Conservation (phyloP, 2,329 filamentous ascomycete species). For the Fonsecaea pedrosoi region DNA sequence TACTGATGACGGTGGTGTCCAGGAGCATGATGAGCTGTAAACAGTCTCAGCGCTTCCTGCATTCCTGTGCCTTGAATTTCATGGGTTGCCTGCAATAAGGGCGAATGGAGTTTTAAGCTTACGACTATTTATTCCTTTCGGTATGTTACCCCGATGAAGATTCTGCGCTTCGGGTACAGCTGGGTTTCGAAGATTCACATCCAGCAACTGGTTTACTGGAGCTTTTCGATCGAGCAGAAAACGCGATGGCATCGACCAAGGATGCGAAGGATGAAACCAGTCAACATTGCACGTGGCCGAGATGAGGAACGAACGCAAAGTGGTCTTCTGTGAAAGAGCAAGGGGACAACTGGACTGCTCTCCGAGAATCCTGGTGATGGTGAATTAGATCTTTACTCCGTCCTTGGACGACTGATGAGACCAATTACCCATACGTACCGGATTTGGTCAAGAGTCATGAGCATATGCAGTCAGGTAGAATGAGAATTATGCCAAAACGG, state of each 20-base stretch:
- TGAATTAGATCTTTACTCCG: not conserved
- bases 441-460: not conserved
- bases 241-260: not conserved
- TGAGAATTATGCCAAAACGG: not conserved
- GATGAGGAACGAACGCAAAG: not conserved
- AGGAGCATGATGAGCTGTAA: conserved; percentile 40
- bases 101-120: conserved; percentile 2
- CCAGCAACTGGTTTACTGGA: not conserved
- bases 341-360: not conserved
- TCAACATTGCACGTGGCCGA: not conserved
- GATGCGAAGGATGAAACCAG: not conserved
- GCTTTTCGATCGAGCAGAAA: not conserved
- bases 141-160: not conserved
- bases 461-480: conserved; percentile 2
- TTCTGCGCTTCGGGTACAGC: not conserved
- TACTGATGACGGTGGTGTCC: conserved; percentile 35
- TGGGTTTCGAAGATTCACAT: not conserved
- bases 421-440: not conserved
- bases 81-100: not conserved
- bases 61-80: not conserved
- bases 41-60: conserved; percentile 1
- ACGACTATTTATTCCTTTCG: not conserved
- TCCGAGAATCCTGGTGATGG: not conserved
- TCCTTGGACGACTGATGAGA: not conserved
- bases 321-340: not conserved